These are phyloP conservation scores for Penicillium coffeae DNA, from an alignment of 495 filamentous ascomycete species.

Conservation along the genomic window DNA sequence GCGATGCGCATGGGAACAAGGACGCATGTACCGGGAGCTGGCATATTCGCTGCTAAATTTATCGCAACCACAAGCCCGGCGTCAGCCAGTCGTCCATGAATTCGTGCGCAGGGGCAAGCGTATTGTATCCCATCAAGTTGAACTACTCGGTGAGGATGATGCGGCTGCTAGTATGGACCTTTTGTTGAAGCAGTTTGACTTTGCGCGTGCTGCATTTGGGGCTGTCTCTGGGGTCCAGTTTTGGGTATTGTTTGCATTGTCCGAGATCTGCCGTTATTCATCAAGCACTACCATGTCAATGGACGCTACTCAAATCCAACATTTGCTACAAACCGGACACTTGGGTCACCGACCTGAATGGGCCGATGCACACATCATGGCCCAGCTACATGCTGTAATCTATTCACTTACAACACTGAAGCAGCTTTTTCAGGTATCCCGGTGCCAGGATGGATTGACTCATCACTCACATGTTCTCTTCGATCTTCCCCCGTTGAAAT, in stretches of 20 bases:
- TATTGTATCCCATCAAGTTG: slow-evolving; percentile 29
- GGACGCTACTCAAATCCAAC: slow-evolving; percentile 11
- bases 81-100: slow-evolving; percentile 35
- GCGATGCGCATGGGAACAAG: slow-evolving; percentile 61
- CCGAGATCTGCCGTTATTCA: slow-evolving; percentile 22
- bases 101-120: slow-evolving; percentile 43
- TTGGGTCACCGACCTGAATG: slow-evolving; percentile 37
- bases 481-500: neutral
- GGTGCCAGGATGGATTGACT: neutral
- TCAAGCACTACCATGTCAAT: slow-evolving; percentile 8
- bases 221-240: slow-evolving; percentile 11
- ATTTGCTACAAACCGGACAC: slow-evolving; percentile 25
- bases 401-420: slow-evolving; percentile 65
- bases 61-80: slow-evolving; percentile 18
- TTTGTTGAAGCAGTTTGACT: slow-evolving; percentile 18
- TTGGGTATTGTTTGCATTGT: slow-evolving; percentile 37
- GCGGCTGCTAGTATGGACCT: slow-evolving; percentile 11
- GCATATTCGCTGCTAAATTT: slow-evolving; percentile 57
- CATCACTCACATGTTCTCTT: neutral
- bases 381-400: slow-evolving; percentile 57
- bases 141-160: slow-evolving; percentile 15
- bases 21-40: slow-evolving; percentile 48
- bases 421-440: neutral
- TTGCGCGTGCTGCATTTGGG: slow-evolving; percentile 11
- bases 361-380: slow-evolving; percentile 60